Evolutionary conservation across 1,284 basidiomycete species (phyloP), one percentile per base, ranked within the genome.

Genomic region (Ganoderma multipileum): DNA sequence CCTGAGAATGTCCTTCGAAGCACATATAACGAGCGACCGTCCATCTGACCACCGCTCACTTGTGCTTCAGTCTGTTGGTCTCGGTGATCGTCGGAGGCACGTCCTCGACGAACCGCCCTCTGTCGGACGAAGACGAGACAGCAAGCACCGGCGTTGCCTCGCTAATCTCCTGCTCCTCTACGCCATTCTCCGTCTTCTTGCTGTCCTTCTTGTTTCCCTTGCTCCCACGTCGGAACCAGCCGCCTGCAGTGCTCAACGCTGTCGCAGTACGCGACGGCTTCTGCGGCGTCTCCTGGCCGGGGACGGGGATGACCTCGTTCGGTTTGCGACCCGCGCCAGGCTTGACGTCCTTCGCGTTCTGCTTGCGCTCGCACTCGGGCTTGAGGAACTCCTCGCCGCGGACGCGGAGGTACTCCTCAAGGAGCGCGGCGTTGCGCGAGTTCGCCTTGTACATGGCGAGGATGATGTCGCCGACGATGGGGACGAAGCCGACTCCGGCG

Each of bases 361-460:
- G 62, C 28, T 67, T 69, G 50, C 73, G 74, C 62, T 81, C 80
- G 7, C 79, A 80, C 61, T 84, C 79, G 68, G 84, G 74, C 77
- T 86, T 89, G 62, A 92, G 71, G 73, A 83, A 87, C 73, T 91
- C 87, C 65, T 89, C 87, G 0, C 90, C 92, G 47, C 92, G 84
- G 38, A 91, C 82, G 44, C 90, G 85, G 65, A 94, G 77, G 77
- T 86, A 92, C 79, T 93, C 91, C 74, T 93, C 91, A 44, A 95
- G 81, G 26, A 94, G 79, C 2, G 85, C 85, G 2, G 94, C 95
- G 76, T 98, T 98, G 71, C 96, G 86, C 55, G 90, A 94, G 81
- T 98, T 98, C n/a, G 95, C 89, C 79, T 95, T 96, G 86, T 85
- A 97, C 5, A 81, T 82, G 61, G 84, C 95, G 77, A 95, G 79